A percentile compares a stretch with the other conserved stretches of the same genome.
Evolutionary conservation across 371 early-diverging fungal genomes (phyloP).

Genomic region (Mortierella sp.): DNA sequence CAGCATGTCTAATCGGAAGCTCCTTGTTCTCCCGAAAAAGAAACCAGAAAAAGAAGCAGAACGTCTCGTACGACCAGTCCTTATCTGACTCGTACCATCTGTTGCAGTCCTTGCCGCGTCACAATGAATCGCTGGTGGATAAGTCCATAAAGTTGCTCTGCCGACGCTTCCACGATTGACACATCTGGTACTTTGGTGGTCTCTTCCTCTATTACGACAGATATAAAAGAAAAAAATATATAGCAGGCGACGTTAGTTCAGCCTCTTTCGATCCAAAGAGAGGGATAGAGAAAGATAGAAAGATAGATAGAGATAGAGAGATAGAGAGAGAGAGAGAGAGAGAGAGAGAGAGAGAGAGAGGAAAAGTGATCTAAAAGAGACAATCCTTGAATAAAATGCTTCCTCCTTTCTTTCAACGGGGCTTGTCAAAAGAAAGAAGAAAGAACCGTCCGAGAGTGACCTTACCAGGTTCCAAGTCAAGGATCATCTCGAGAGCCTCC

Average conservation of each 20-base stretch:
- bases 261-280: too few species aligned
- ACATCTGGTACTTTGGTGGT: slow-evolving; percentile 24
- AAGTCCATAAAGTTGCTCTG: slow-evolving; percentile 75
- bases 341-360: background rate
- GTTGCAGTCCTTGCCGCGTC: slow-evolving; percentile 73
- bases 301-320: background rate
- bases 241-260: too few species aligned
- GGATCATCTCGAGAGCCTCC: slow-evolving; percentile 80
- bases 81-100: slow-evolving; percentile 60
- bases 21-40: too few species aligned
- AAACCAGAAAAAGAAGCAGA: too few species aligned
- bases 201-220: slow-evolving; percentile 25
- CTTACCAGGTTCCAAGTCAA: slow-evolving; percentile 76
- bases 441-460: background rate
- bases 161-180: slow-evolving; percentile 39
- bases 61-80: too few species aligned
- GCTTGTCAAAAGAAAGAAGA: too few species aligned
- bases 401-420: too few species aligned
- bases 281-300: background rate
- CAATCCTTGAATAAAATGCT: too few species aligned
- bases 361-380: too few species aligned
- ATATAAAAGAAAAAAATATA: background rate
- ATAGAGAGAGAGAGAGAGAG: background rate
- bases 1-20: too few species aligned
- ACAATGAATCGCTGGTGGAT: slow-evolving; percentile 83